Conservation (phyloP, 108 stramenopile species). For the Discostella pseudostelligera region DNA sequence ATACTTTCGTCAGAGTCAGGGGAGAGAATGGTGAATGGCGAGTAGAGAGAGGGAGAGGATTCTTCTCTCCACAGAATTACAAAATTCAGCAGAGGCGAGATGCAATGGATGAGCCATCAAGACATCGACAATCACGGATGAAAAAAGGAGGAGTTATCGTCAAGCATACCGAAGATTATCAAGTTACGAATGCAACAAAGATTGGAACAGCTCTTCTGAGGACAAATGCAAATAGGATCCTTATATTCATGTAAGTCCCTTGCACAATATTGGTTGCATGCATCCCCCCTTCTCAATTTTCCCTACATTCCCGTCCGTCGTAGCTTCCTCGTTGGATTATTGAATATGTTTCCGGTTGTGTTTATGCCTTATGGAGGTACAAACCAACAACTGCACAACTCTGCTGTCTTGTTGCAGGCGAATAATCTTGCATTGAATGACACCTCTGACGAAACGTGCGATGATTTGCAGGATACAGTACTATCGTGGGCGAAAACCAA, state of each 20-base stretch:
- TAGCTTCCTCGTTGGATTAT: constrained; percentile 56
- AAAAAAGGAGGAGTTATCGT: constrained; percentile 15
- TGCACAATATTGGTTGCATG: background rate
- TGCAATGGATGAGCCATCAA: constrained; percentile 18
- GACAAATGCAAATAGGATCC: constrained; percentile 67
- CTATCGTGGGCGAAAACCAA: constrained; percentile 48
- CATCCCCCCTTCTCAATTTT: constrained; percentile 1
- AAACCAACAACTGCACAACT: constrained; percentile 43
- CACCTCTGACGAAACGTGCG: constrained; percentile 51
- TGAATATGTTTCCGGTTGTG: constrained; percentile 31
- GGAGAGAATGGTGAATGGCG: constrained; percentile 40
- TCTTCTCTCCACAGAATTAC: constrained; percentile 26
- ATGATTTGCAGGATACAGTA: constrained; percentile 51
- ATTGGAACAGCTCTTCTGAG: constrained; percentile 82
- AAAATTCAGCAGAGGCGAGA: constrained; percentile 21
- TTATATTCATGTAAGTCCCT: constrained; percentile 55
- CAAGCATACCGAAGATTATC: constrained; percentile 46
- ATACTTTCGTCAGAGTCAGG: constrained; percentile 47
- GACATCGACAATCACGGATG: background rate
- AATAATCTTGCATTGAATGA: constrained; percentile 52
- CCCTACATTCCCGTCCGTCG: constrained; percentile 1
- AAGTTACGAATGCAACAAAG: constrained; percentile 71
- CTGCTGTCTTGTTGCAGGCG: constrained; percentile 59
- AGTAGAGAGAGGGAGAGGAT: constrained; percentile 31
- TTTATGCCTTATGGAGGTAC: constrained; percentile 14